These are phyloP conservation scores for Fragaria nilgerrensis DNA, from an alignment of 306 rosid genomes.

Conservation along the genomic window DNA sequence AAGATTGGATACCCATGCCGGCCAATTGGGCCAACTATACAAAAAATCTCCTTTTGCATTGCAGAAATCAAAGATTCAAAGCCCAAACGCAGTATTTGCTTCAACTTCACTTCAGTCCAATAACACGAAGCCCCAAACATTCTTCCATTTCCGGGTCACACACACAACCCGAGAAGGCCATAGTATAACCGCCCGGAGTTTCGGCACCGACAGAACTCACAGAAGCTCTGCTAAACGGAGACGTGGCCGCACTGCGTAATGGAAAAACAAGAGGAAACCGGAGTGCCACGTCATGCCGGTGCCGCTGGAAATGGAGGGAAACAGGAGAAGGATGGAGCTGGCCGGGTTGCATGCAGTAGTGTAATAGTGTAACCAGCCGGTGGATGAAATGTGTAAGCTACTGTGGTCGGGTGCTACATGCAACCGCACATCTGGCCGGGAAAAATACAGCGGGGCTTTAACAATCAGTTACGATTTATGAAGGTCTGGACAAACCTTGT, in stretches of 20 bases:
- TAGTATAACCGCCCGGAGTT: neutral
- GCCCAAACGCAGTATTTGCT: neutral
- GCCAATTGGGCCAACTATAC: neutral
- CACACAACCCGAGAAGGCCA: too few species aligned
- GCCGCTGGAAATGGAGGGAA: constrained; percentile 7
- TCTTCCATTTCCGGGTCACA: too few species aligned
- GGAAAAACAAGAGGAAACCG: neutral
- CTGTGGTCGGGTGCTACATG: constrained; percentile 22
- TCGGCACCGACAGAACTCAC: constrained; percentile 3
- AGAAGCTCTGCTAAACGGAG: neutral
- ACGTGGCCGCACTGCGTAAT: neutral
- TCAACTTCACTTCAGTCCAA: too few species aligned
- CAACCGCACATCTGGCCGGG: constrained; percentile 46
- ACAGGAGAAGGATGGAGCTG: neutral
- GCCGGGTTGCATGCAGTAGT: neutral
- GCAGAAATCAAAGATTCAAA: neutral
- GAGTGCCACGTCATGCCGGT: neutral
- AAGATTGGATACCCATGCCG: too few species aligned
- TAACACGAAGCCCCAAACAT: neutral
- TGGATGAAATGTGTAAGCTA: constrained; percentile 22
- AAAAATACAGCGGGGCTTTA: neutral
- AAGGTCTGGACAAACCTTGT: neutral
- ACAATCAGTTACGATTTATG: neutral
- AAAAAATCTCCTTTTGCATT: neutral
- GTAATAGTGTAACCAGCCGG: neutral